phyloP scores from a whole-genome alignment of 2,329 filamentous ascomycete genomes.

The Stachybotrys echinatus region DNA sequence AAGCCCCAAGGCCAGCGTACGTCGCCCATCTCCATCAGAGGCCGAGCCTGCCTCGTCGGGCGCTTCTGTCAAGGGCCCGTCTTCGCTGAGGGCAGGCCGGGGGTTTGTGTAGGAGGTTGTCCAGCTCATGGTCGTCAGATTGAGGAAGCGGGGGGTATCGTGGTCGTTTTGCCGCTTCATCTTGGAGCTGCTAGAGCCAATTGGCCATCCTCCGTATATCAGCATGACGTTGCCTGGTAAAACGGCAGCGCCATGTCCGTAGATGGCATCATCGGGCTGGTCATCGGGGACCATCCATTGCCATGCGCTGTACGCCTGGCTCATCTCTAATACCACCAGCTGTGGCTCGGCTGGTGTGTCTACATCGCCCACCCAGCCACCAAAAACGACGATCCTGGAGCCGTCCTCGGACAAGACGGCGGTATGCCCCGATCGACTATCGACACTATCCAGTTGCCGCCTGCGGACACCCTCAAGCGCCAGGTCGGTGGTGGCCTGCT shows the following conservation, averaged over 20 bases:
- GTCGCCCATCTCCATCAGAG: background rate
- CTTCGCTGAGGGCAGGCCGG: constrained; percentile 6
- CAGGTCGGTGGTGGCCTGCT: constrained; percentile 47
- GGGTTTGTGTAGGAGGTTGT: constrained; percentile 44
- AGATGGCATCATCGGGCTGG: constrained; percentile 45
- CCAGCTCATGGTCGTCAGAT: constrained; percentile 54
- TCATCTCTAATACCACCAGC: constrained; percentile 70
- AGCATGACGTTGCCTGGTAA: constrained; percentile 65
- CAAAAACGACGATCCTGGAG: constrained; percentile 69
- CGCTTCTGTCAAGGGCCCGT: constrained; percentile 3
- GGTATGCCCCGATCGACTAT: constrained; percentile 85
- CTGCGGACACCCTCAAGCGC: constrained; percentile 30
- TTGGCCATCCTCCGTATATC: constrained; percentile 58
- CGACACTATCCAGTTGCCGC: constrained; percentile 38
- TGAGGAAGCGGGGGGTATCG: constrained; percentile 41
- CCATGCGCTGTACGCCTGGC: constrained; percentile 71
- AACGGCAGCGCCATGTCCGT: constrained; percentile 58
- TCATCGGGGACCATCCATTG: constrained; percentile 59
- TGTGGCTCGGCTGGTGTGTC: constrained; percentile 74
- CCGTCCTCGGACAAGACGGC: constrained; percentile 78
- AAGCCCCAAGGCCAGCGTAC: constrained; percentile 53
- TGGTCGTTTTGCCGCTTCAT: constrained; percentile 26
- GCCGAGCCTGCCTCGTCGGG: constrained; percentile 6
- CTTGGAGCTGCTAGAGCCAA: constrained; percentile 26
- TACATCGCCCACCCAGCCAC: constrained; percentile 88